Evolutionary conservation across 2,329 filamentous ascomycete genomes (phyloP).

Genomic region (Cercospora nicotianae): DNA sequence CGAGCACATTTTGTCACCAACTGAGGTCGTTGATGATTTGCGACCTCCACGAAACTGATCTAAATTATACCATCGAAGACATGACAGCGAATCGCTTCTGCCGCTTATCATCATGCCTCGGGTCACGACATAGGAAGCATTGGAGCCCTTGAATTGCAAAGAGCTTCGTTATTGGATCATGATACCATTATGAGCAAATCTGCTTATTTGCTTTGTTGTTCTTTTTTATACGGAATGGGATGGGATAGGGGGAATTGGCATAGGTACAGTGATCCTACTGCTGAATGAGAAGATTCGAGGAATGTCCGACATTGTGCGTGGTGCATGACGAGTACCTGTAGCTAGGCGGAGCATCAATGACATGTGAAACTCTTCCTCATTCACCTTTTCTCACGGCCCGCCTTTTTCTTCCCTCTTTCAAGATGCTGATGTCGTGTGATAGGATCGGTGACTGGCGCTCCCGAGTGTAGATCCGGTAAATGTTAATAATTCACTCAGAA

Average conservation of each 20-base stretch:
- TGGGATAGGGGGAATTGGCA: background rate
- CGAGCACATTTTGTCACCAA: constrained; percentile 1
- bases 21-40: background rate
- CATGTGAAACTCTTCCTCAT: background rate
- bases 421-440: background rate
- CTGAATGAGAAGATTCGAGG: background rate
- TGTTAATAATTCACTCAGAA: background rate
- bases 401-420: background rate
- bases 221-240: background rate
- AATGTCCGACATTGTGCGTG: background rate
- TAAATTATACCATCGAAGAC: constrained; percentile 15
- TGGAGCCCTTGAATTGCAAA: constrained; percentile 2
- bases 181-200: constrained; percentile 15
- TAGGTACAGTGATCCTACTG: constrained; percentile 1
- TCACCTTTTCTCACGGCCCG: background rate
- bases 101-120: constrained; percentile 12
- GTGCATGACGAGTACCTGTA: background rate
- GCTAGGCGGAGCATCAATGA: background rate
- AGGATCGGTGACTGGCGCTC: background rate
- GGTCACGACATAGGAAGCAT: constrained; percentile 11
- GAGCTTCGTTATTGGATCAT: constrained; percentile 13
- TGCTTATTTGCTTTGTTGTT: constrained; percentile 7
- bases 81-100: constrained; percentile 12
- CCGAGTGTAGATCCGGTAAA: background rate
- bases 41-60: constrained; percentile 10